phyloP scores from a whole-genome alignment of 352 stramenopile species.

The Poterioochromonas sp. region DNA sequence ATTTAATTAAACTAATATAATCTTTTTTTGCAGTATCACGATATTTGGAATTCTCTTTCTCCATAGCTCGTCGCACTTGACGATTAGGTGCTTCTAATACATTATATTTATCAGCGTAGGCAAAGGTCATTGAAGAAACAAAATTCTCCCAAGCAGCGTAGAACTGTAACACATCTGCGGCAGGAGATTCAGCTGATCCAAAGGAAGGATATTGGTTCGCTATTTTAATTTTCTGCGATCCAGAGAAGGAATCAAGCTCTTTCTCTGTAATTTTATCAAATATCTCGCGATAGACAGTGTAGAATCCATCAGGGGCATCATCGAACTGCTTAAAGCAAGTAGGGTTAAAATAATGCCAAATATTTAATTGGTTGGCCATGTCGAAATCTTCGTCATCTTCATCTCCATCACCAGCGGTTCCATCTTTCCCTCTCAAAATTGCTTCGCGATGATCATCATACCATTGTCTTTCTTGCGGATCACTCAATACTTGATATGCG shows the following conservation, averaged over 20 bases:
- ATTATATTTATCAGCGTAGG: slow-evolving; percentile 42
- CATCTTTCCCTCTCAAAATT: slow-evolving; percentile 39
- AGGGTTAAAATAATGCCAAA: slow-evolving; percentile 46
- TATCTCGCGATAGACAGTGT: slow-evolving; percentile 41
- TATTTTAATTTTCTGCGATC: background rate
- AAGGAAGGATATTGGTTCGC: slow-evolving; percentile 22
- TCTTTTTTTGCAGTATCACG: slow-evolving; percentile 38
- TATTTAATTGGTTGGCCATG: slow-evolving; percentile 34
- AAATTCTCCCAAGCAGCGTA: slow-evolving; percentile 41
- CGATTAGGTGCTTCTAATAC: slow-evolving; percentile 40
- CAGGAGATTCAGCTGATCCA: background rate
- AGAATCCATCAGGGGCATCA: slow-evolving; percentile 46
- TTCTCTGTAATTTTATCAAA: slow-evolving; percentile 43
- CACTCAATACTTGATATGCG: slow-evolving; percentile 72
- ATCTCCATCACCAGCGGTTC: slow-evolving; percentile 27
- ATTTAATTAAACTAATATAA: slow-evolving; percentile 37
- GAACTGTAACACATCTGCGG: slow-evolving; percentile 29
- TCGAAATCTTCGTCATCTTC: slow-evolving; percentile 40
- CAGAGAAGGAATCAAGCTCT: slow-evolving; percentile 29
- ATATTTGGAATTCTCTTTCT: slow-evolving; percentile 46
- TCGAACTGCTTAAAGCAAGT: slow-evolving; percentile 43
- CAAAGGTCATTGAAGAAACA: slow-evolving; percentile 39
- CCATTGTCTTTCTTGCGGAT: slow-evolving; percentile 49
- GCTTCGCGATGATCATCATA: slow-evolving; percentile 50
- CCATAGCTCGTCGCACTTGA: slow-evolving; percentile 40